phyloP scores from a whole-genome alignment of 2,329 filamentous ascomycete species.

The Orbilia brochopaga region DNA sequence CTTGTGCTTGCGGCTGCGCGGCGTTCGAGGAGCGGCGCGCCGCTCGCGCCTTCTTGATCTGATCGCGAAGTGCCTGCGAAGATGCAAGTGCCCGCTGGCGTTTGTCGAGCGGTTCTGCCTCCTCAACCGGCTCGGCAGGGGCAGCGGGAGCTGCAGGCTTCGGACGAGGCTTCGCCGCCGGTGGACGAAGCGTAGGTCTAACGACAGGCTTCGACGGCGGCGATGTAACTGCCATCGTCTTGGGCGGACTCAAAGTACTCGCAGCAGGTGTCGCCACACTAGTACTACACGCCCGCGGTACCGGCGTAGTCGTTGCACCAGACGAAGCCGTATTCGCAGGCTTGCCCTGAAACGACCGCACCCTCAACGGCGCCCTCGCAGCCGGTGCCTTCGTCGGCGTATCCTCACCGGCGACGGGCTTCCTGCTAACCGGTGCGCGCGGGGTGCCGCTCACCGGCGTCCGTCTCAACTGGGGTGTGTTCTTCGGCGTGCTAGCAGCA shows the following conservation, averaged over 20 bases:
- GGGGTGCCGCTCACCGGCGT: constrained; percentile 4
- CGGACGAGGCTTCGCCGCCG: constrained; percentile 13
- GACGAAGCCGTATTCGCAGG: neutral
- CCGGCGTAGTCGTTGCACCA: neutral
- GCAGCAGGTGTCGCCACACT: neutral
- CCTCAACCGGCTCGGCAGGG: neutral
- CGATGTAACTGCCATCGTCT: neutral
- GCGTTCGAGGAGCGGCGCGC: constrained; percentile 62
- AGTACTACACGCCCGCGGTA: neutral
- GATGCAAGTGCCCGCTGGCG: constrained; percentile 50
- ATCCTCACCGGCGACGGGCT: neutral
- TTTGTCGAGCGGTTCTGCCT: constrained; percentile 22
- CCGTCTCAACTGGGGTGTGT: constrained; percentile 18
- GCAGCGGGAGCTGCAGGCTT: neutral
- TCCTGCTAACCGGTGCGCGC: constrained; percentile 14
- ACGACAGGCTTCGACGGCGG: constrained; percentile 18
- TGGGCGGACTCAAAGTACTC: too few relatives aligned
- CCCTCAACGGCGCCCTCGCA: constrained; percentile 20
- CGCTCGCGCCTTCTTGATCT: constrained; percentile 90
- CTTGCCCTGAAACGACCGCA: constrained; percentile 34
- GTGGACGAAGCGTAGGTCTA: neutral
- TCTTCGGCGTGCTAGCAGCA: constrained; percentile 7
- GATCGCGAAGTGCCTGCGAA: constrained; percentile 72
- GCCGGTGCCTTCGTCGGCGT: constrained; percentile 16
- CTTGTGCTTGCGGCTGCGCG: constrained; percentile 59